Conservation (phyloP, 495 filamentous ascomycete genomes). For the Penicillium herquei region DNA sequence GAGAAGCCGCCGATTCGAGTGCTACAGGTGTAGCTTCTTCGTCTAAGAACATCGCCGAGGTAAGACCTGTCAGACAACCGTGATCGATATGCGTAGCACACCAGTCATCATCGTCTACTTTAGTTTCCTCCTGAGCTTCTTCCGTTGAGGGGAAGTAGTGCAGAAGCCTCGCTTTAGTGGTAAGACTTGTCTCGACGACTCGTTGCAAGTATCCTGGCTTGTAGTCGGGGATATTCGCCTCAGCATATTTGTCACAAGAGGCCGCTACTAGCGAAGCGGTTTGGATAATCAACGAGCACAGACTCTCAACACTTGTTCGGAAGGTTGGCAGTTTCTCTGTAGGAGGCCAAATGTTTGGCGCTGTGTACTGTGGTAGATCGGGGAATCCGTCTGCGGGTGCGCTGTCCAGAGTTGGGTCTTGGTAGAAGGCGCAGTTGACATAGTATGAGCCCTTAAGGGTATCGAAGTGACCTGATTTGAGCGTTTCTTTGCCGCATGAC, state of each 20-base stretch:
- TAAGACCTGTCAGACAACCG: slow-evolving; percentile 90
- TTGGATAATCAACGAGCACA: slow-evolving; percentile 85
- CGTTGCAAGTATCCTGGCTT: slow-evolving; percentile 74
- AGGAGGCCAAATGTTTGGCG: slow-evolving; percentile 81
- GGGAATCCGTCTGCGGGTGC: slow-evolving; percentile 58
- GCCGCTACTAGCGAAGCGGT: slow-evolving; percentile 80
- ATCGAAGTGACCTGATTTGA: slow-evolving; percentile 84
- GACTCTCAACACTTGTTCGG: slow-evolving; percentile 63
- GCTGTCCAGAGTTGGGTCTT: slow-evolving; percentile 59
- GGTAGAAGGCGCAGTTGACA: slow-evolving; percentile 92
- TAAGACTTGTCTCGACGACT: slow-evolving; percentile 79
- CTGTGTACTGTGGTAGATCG: slow-evolving; percentile 64
- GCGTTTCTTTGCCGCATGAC: slow-evolving; percentile 92
- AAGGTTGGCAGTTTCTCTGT: slow-evolving; percentile 69
- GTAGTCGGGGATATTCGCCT: slow-evolving; percentile 73
- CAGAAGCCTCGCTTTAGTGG: slow-evolving; percentile 86
- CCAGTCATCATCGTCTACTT: slow-evolving; percentile 77
- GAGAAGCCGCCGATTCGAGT: slow-evolving; percentile 25
- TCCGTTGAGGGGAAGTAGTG: slow-evolving; percentile 75
- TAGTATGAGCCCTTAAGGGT: slow-evolving; percentile 96
- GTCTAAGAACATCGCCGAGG: slow-evolving; percentile 93
- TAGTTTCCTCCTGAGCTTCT: slow-evolving; percentile 11
- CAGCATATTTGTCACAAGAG: slow-evolving; percentile 85
- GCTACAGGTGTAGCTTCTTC: slow-evolving; percentile 55
- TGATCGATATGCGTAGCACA: slow-evolving; percentile 94